Evolutionary conservation across 306 rosid species (phyloP), one percentile per base, ranked within the genome.

Genomic region (Castanea sativa): DNA sequence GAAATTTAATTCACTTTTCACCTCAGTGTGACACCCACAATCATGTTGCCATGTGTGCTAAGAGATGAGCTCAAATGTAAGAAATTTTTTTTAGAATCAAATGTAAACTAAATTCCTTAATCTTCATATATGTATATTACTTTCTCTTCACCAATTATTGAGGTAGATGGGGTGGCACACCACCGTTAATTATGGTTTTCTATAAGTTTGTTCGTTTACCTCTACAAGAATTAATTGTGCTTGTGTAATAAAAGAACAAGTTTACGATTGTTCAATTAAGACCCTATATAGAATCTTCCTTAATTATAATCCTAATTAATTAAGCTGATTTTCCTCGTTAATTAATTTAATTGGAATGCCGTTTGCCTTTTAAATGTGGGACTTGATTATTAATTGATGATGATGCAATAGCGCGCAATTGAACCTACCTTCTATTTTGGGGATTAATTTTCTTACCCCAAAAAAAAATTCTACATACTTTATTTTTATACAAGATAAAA

Each of bases 71-170:
- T 45, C 15, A 45, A 11, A 45, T 45, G 52, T 11, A 45, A 38
- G 43, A 6, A 20, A 15, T 38, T 38, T 38, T 30, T 38, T 38
- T 38, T 38, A 38, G 43, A 38, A 6, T 38, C 53, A 30, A 29
- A 52, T 52, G 49, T 15, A 53, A 16, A 29, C 19, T 5, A 33
- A 67, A 13, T 51, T 45, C 27, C 45, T 73, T 20, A 33, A 45
- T 60, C 21, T 45, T 71, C 52, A 6, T 33, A 71, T 83, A 81
- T 73, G 43, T 73, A 84, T 84, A 84, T 69, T 76, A 78, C 49
- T 78, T 75, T 71, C 67, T 73, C 73, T 84, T 72, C 83, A 79
- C 86, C 92, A 86, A 91, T 91, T 76, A 91, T 90, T 90, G 92
- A 80, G 73, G 83, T 58, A 79, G 51, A 83, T 73, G 86, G 86